Evolutionary conservation across 78 protist genomes (phyloP), one percentile per base, ranked within the genome.

Genomic region (Guillardia theta): DNA sequence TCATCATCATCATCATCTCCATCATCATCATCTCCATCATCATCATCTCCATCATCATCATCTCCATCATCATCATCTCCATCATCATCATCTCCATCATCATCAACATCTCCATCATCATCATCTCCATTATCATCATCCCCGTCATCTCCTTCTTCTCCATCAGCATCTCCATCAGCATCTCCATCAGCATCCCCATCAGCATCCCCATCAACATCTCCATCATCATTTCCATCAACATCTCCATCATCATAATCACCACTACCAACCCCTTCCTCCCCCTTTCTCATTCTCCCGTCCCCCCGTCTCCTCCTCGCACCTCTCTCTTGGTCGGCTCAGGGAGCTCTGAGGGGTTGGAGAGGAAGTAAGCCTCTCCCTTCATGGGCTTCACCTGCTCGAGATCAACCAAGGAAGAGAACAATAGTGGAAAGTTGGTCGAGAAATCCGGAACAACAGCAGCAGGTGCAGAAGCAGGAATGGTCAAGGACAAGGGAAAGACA

Each of bases 291-390:
- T n/a, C n/a, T n/a, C n/a, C n/a, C n/a, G n/a, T n/a, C n/a, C n/a
- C n/a, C n/a, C n/a, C n/a, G n/a, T n/a, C 80, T 6, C 21, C 80
- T 10, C 44, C 48, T 44, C 50, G 30, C 39, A 10, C 10, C 9
- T 30, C 62, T 37, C 77, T 33, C 92, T 33, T 0, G 30, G 47
- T 43, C 2, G 94, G 39, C 50, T 94, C 93, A 12, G 76, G 64
- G 37, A 94, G 48, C 88, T 44, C 41, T 8, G 95, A 2, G 41
- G 95, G 95, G 45, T 90, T 44, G 88, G 88, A 92, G 27, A 94
- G 46, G 3, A 0, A 4, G 64, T 12, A 4, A 6, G 53, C n/a
- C 58, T 39, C 92, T 3, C 53, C 53, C 92, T 10, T 19, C 48
- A 10, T 33, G 21, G 92, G 3, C 21, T 80, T 44, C 24, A 24